Evolutionary conservation across 2,329 filamentous ascomycete species (phyloP), one percentile per base, ranked within the genome.

Genomic region (Penicillium polonicum): DNA sequence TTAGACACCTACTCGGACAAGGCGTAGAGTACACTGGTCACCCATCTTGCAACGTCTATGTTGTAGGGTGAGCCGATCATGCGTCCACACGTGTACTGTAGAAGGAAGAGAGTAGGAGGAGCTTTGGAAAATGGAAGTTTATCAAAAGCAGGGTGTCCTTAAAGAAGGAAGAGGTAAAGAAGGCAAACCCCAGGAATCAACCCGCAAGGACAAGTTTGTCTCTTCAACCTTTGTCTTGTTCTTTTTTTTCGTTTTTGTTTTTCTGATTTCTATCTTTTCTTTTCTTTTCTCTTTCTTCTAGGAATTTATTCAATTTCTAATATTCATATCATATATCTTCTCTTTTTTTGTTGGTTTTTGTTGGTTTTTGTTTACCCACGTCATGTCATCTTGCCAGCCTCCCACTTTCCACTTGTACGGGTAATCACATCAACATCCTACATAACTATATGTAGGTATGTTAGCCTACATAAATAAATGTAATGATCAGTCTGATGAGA

Each of bases 21-120:
- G 36, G 17, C 63, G 63, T 19, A 65, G 43, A 35, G 56, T 31
- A 35, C 60, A 59, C 44, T 59, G 62, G 42, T 61, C 58, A 15
- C 51, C 55, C 63, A 65, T 65, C 8, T 39, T 39, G 33, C 12
- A 35, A 10, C 25, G 43, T 19, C 25, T 54, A 33, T 13, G 31
- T 33, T 33, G 29, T 31, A 38, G 17, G 25, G 17, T 23, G n/a
- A 39, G 31, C 9, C 12, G 48, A 31, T 25, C 39, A 44, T 48
- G 27, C 9, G 41, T 33, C 13, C 44, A 33, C 29, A 1, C 17
- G 9, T 19, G 29, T 35, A 12, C 10, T 15, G 19, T 8, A 35
- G 15, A 25, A 3, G 17, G 8, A 4, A 10, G 6, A 27, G 19
- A 17, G 13, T 29, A 33, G 29, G 10, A 5, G 31, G 9, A 38